Conservation (phyloP, 768 basidiomycete species). For the Auricularia auricula-judae region DNA sequence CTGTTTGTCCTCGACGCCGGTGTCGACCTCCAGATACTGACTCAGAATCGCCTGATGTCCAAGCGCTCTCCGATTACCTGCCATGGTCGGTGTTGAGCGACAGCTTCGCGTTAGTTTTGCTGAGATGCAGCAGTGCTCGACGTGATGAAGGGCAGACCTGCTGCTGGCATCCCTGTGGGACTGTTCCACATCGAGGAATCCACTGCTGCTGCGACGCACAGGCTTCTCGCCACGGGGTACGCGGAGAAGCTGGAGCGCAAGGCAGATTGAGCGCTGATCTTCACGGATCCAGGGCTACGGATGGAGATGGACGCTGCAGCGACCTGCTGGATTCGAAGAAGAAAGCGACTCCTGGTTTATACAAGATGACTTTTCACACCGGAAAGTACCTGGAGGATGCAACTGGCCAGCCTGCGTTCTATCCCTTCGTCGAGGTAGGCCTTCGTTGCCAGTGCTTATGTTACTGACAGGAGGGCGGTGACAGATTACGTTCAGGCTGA, state of each 20-base stretch:
- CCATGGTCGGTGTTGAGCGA: not conserved
- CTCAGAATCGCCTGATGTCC: not conserved
- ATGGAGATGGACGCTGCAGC: constrained; percentile 74
- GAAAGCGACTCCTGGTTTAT: constrained; percentile 47
- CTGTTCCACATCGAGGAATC: not conserved
- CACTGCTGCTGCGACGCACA: not conserved
- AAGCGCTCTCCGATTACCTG: not conserved
- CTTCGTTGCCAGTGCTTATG: not conserved
- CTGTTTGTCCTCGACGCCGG: no score
- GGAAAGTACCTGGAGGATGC: constrained; percentile 62
- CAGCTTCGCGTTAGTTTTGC: not conserved
- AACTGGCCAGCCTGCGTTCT: constrained; percentile 59
- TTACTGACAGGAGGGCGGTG: not conserved
- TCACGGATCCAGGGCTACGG: constrained; percentile 42
- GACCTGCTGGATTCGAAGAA: constrained; percentile 49
- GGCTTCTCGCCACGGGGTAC: not conserved
- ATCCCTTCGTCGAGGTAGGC: constrained; percentile 80
- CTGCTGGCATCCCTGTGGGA: not conserved
- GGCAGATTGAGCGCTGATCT: not conserved
- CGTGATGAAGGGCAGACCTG: not conserved
- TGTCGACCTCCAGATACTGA: not conserved
- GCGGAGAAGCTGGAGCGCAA: not conserved
- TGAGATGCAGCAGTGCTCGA: not conserved
- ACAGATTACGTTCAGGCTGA: constrained; percentile 70
- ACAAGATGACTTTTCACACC: constrained; percentile 81